Evolutionary conservation across 176 grass and related monocot genomes (phyloP).

Genomic region (Neostapfia colusana): DNA sequence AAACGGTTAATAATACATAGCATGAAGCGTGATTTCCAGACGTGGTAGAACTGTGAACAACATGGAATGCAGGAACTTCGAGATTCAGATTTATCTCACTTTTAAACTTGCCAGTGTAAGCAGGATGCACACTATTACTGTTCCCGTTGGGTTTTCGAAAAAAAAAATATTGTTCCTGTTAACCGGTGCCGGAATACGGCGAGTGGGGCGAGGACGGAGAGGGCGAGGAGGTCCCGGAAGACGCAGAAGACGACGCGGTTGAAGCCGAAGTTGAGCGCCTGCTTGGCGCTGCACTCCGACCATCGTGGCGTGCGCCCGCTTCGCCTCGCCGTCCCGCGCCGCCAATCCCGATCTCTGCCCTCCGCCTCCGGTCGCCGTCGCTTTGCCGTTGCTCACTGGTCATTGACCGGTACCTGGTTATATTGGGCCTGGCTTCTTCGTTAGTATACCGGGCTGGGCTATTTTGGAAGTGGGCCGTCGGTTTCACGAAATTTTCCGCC

Average conservation of each 20-base stretch:
- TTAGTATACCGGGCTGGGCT: not conserved
- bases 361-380: not conserved
- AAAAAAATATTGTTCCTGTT: conserved; percentile 3
- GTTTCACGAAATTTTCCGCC: not conserved
- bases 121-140: no score
- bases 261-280: conserved; percentile 76
- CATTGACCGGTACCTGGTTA: not conserved
- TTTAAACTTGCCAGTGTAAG: not conserved
- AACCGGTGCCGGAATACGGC: conserved; percentile 68
- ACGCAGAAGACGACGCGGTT: conserved; percentile 90
- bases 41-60: not conserved
- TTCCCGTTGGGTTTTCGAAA: no score
- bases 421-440: not conserved
- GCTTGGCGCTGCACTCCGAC: conserved; percentile 67
- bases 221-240: conserved; percentile 81
- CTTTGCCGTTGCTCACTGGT: not conserved
- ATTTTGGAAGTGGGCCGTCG: not conserved
- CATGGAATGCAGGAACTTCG: not conserved
- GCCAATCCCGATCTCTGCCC: conserved; percentile 35
- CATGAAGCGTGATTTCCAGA: no score
- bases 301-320: conserved; percentile 66
- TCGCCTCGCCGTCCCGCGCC: conserved; percentile 27
- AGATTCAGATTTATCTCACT: not conserved
- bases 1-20: not conserved
- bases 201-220: conserved; percentile 66